These are phyloP conservation scores for Pyronema omphalodes DNA, from an alignment of 495 filamentous ascomycete genomes.

Conservation along the genomic window DNA sequence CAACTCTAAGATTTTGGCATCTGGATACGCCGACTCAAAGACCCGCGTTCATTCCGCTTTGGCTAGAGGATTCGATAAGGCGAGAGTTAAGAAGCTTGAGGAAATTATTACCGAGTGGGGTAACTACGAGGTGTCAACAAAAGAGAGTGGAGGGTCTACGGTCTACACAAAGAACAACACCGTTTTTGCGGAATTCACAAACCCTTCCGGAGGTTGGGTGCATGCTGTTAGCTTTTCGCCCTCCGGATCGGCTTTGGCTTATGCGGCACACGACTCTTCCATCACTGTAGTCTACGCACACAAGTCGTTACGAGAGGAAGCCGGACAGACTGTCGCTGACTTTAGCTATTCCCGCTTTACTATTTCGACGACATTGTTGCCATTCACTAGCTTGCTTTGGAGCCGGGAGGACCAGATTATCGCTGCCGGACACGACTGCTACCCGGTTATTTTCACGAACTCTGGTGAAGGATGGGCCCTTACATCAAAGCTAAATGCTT, in stretches of 20 bases:
- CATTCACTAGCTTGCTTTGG: conserved; percentile 85
- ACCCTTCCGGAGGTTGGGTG: conserved; percentile 91
- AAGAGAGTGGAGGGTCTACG: no score
- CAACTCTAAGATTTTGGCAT: conserved; percentile 83
- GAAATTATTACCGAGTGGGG: conserved; percentile 87
- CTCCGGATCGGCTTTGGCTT: conserved; percentile 76
- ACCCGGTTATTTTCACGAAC: conserved; percentile 81
- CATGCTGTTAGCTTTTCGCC: conserved; percentile 83
- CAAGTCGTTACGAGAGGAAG: conserved; percentile 62
- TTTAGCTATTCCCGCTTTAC: conserved; percentile 25
- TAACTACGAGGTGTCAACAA: conserved; percentile 40
- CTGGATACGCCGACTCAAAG: conserved; percentile 93
- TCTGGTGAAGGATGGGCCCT: conserved; percentile 68
- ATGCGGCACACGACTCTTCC: conserved; percentile 82
- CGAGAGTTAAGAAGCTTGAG: conserved; percentile 22
- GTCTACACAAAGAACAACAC: conserved; percentile 61
- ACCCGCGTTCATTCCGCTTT: conserved; percentile 88
- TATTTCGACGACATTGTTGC: conserved; percentile 71
- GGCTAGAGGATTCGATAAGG: conserved; percentile 77
- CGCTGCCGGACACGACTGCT: conserved; percentile 89
- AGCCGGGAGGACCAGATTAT: conserved; percentile 84
- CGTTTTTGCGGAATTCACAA: conserved; percentile 87
- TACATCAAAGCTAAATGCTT: conserved; percentile 62
- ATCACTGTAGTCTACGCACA: conserved; percentile 83
- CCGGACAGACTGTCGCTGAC: conserved; percentile 59